Evolutionary conservation across 139 green algal genomes (phyloP).

Genomic region (Micractinium sp.): DNA sequence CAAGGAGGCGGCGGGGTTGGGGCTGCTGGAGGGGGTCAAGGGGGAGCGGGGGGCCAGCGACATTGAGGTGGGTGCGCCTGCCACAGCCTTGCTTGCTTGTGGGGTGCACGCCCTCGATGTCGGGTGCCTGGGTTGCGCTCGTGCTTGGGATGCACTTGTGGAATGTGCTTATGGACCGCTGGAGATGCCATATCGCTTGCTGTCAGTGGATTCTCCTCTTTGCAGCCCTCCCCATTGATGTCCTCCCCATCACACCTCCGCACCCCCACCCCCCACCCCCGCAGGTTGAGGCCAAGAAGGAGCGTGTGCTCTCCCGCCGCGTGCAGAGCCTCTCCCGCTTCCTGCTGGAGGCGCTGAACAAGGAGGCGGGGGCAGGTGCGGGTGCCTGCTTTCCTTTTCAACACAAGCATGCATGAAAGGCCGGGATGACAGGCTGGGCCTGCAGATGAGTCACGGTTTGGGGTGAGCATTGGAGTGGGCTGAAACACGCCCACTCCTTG

Average conservation of each 20-base stretch:
- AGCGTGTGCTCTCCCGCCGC: conserved; percentile 65
- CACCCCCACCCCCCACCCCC: not conserved
- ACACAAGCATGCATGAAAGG: not conserved
- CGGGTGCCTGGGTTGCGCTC: no score
- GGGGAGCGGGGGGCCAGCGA: conserved; percentile 42
- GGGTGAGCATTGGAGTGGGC: no score
- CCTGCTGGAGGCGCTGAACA: conserved; percentile 87
- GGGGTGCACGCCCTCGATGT: no score
- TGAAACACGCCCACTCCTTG: no score
- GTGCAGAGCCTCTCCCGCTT: conserved; percentile 87
- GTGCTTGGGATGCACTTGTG: no score
- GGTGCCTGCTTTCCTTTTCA: not conserved
- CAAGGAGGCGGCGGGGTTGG: conserved; percentile 83
- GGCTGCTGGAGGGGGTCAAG: conserved; percentile 77
- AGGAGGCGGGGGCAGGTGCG: conserved; percentile 47
- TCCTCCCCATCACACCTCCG: no score
- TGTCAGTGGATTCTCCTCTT: no score
- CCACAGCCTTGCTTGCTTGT: not conserved
- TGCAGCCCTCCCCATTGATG: no score
- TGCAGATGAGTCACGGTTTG: no score
- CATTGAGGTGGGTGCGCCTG: conserved; percentile 19
- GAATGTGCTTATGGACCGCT: no score
- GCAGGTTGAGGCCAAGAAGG: conserved; percentile 55
- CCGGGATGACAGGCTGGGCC: no score
- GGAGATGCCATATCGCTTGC: no score